Evolutionary conservation across 1,139 yeast genomes (phyloP).

Genomic region (Taphrina deformans): DNA sequence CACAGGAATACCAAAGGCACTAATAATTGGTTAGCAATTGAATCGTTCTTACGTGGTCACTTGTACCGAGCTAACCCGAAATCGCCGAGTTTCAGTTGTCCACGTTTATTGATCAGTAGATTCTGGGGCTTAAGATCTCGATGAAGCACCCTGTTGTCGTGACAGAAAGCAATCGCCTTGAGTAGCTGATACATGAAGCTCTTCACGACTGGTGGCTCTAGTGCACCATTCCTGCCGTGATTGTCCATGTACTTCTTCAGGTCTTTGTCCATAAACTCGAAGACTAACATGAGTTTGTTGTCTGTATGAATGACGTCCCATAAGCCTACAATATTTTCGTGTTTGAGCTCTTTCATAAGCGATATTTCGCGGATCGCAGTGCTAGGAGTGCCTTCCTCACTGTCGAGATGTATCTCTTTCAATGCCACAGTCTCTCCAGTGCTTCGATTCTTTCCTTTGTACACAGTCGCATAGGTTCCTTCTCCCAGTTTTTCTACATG

Average conservation of each 20-base stretch:
- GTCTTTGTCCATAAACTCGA: conserved; percentile 83
- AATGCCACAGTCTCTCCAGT: conserved; percentile 93
- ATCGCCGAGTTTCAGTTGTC: conserved; percentile 92
- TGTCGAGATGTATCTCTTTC: conserved; percentile 89
- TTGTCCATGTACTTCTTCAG: conserved; percentile 91
- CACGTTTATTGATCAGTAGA: conserved; percentile 78
- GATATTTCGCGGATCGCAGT: conserved; percentile 97
- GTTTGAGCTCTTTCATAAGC: conserved; percentile 91
- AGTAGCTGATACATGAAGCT: conserved; percentile 90
- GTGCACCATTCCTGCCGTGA: conserved; percentile 74
- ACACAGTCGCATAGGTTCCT: conserved; percentile 97
- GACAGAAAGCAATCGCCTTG: conserved; percentile 90
- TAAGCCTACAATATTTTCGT: conserved; percentile 87
- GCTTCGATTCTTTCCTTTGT: conserved; percentile 87
- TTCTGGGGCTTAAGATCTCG: conserved; percentile 96
- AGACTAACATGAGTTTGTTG: conserved; percentile 87
- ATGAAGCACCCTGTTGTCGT: conserved; percentile 89
- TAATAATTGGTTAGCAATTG: background rate
- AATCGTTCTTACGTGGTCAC: no score
- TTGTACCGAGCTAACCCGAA: conserved; percentile 73
- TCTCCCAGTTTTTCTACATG: conserved; percentile 36
- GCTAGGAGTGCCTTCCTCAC: conserved; percentile 92
- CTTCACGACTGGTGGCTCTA: conserved; percentile 75
- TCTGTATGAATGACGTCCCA: conserved; percentile 97
- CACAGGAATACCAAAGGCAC: conserved; percentile 95